Conservation (phyloP, 2,329 filamentous ascomycete species). For the Colletotrichum falcatum region DNA sequence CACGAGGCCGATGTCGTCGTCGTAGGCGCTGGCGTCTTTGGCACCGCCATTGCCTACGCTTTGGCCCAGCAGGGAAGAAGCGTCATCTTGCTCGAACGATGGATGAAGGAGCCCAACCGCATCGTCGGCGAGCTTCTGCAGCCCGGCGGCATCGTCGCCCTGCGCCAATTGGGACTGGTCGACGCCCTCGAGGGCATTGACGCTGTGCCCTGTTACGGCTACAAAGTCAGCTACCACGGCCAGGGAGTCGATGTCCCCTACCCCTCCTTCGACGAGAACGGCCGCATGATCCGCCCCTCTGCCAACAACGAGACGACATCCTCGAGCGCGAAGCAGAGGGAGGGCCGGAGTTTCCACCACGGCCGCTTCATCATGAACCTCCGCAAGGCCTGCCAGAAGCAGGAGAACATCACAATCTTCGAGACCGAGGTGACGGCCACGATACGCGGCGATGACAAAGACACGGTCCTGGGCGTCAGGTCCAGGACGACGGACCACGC, state of each 20-base stretch:
- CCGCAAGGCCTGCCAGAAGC: conserved; percentile 77
- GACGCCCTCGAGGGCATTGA: conserved; percentile 92
- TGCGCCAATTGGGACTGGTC: conserved; percentile 82
- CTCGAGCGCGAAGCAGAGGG: conserved; percentile 52
- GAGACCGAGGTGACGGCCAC: conserved; percentile 88
- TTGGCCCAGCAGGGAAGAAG: conserved; percentile 90
- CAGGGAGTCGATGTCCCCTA: conserved; percentile 82
- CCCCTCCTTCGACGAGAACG: conserved; percentile 69
- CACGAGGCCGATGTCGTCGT: conserved; percentile 87
- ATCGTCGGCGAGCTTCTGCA: conserved; percentile 97
- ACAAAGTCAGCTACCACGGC: conserved; percentile 87
- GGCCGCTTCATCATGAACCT: conserved; percentile 90
- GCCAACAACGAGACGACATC: conserved; percentile 36
- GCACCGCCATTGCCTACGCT: conserved; percentile 86
- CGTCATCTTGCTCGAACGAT: conserved; percentile 89
- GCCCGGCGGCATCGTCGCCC: conserved; percentile 86
- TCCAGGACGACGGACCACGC: conserved; percentile 72
- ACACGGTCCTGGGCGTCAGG: conserved; percentile 86
- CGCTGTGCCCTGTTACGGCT: conserved; percentile 83
- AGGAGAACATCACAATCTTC: conserved; percentile 88
- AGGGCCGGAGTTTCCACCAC: conserved; percentile 91
- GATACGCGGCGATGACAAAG: conserved; percentile 75
- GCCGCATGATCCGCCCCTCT: conserved; percentile 44
- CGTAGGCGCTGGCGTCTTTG: conserved; percentile 90
- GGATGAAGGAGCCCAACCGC: conserved; percentile 90